Evolutionary conservation across 768 basidiomycete genomes (phyloP).

Genomic region (Boletus sp.): DNA sequence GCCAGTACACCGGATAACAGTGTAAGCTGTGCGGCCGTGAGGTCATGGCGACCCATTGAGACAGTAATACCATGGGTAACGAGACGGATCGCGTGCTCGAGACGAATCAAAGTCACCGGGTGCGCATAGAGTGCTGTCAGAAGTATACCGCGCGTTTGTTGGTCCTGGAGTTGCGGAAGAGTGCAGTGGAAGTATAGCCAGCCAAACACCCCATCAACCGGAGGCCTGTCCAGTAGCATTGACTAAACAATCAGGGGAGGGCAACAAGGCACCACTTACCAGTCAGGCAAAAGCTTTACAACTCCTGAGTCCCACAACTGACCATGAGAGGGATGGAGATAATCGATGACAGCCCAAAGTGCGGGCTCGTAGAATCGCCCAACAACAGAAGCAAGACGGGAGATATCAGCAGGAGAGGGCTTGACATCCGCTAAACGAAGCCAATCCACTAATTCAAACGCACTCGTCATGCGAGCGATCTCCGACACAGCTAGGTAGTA

Average conservation of each 20-base stretch:
- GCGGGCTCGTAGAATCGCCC: conserved; percentile 40
- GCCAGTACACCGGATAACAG: conserved; percentile 40
- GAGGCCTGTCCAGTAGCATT: conserved; percentile 7
- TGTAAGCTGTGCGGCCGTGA: conserved; percentile 33
- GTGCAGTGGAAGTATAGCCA: conserved; percentile 41
- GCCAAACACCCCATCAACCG: conserved; percentile 35
- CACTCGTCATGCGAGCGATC: conserved; percentile 34
- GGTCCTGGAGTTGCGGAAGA: conserved; percentile 20
- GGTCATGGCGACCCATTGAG: conserved; percentile 17
- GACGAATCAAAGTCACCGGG: conserved; percentile 22
- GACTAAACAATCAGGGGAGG: background rate
- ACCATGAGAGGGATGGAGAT: conserved; percentile 40
- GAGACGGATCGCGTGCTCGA: conserved; percentile 38
- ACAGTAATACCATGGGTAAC: conserved; percentile 35
- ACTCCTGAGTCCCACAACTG: conserved; percentile 40
- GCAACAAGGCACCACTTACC: conserved; percentile 24
- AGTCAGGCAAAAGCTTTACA: conserved; percentile 7
- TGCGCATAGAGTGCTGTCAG: conserved; percentile 30
- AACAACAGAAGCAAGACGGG: conserved; percentile 39
- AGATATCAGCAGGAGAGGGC: conserved; percentile 37
- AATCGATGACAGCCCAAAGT: conserved; percentile 41
- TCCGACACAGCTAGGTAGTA: conserved; percentile 36
- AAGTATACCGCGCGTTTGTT: conserved; percentile 32
- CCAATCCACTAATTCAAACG: conserved; percentile 64
- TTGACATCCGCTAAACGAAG: conserved; percentile 45